Evolutionary conservation across 176 grass and related monocot genomes (phyloP).

Genomic region (Bonia amplexicaulis): DNA sequence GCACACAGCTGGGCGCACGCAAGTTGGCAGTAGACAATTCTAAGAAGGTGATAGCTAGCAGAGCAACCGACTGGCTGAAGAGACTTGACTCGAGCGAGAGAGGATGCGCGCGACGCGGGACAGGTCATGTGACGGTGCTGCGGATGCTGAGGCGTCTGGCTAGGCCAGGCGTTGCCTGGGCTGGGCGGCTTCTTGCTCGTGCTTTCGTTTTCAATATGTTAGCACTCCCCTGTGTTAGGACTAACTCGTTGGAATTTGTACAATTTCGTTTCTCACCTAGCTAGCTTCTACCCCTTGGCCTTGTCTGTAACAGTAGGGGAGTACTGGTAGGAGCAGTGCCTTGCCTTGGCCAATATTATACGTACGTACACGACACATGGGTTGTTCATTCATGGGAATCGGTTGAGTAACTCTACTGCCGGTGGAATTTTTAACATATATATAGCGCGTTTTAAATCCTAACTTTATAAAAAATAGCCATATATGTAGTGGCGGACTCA

Average conservation of each 20-base stretch:
- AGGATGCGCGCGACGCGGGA: neutral
- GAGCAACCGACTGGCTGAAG: no score
- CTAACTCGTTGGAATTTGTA: neutral
- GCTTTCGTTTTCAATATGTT: neutral
- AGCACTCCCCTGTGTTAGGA: no score
- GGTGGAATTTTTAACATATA: no score
- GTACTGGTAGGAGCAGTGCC: neutral
- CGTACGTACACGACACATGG: neutral
- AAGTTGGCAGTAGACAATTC: neutral
- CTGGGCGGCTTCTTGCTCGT: neutral
- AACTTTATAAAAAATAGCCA: no score
- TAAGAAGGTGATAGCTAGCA: neutral
- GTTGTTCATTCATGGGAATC: neutral
- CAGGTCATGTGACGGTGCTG: slow-evolving; percentile 14
- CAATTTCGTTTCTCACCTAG: neutral
- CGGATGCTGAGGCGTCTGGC: neutral
- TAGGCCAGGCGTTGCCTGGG: neutral
- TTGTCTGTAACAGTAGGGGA: neutral
- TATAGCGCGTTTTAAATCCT: no score
- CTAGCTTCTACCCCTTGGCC: neutral
- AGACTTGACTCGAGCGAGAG: neutral
- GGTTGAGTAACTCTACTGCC: neutral
- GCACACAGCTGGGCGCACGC: neutral
- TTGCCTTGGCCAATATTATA: neutral
- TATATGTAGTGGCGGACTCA: no score